phyloP scores from a whole-genome alignment of 305 asterid genomes.

The Lippia alba region DNA sequence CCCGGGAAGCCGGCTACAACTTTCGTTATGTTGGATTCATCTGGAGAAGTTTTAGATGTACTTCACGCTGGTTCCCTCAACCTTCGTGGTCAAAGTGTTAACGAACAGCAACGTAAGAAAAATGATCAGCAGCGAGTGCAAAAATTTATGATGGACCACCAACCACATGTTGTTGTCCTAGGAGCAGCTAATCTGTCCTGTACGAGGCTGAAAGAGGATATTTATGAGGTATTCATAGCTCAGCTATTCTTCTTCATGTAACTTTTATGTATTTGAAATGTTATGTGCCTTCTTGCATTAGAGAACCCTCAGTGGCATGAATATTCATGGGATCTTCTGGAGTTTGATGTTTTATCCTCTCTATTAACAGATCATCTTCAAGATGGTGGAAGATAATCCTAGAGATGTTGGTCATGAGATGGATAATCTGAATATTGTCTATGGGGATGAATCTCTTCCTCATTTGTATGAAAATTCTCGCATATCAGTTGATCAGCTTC shows the following conservation, averaged over 20 bases:
- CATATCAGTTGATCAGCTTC: conserved; percentile 92
- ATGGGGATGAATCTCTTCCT: conserved; percentile 96
- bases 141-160: conserved; percentile 98
- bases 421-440: conserved; percentile 90
- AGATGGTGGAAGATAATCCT: conserved; percentile 99
- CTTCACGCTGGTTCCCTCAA: conserved; percentile 83
- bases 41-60: conserved; percentile 94
- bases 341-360: conserved; percentile 31
- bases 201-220: conserved; percentile 89
- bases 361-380: conserved; percentile 79
- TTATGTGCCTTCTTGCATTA: conserved; percentile 12
- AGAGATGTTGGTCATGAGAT: conserved; percentile 96
- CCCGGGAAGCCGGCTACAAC: conserved; percentile 98
- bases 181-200: conserved; percentile 97
- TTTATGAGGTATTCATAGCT: conserved; percentile 73
- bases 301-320: conserved; percentile 12
- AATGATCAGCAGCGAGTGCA: conserved; percentile 96
- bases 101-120: conserved; percentile 89
- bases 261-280: conserved; percentile 11
- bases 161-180: conserved; percentile 88
- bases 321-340: conserved; percentile 2
- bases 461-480: conserved; percentile 95
- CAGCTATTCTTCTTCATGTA: conserved; percentile 4
- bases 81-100: conserved; percentile 87
- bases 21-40: conserved; percentile 94